A percentile compares a stretch with the other conserved stretches of the same genome.
Evolutionary conservation across 1,139 yeast species (phyloP).

Genomic region (Citeromyces hawaiiensis): DNA sequence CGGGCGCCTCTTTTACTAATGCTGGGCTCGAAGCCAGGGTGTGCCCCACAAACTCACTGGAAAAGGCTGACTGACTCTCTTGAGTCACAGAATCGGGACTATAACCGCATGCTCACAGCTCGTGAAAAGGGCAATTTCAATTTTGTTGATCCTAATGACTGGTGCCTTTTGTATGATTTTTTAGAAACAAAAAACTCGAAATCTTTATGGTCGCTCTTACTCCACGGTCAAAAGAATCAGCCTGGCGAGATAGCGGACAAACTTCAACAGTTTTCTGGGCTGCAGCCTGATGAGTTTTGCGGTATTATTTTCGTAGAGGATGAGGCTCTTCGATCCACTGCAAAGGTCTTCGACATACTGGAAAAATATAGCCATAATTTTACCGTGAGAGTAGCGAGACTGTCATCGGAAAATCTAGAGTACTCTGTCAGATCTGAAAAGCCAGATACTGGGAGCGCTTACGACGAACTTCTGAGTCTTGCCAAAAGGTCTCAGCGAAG

Average conservation of each 20-base stretch:
- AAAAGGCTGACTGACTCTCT: neutral
- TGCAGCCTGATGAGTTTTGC: neutral
- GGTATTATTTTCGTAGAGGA: neutral
- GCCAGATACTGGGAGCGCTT: neutral
- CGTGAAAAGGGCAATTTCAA: neutral
- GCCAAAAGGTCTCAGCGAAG: constrained; percentile 1
- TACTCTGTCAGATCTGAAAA: neutral
- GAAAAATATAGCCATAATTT: neutral
- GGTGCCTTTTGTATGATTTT: neutral
- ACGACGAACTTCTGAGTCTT: neutral
- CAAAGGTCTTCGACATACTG: neutral
- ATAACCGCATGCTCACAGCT: neutral
- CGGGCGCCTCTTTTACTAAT: neutral
- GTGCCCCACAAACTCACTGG: neutral
- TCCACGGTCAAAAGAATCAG: neutral
- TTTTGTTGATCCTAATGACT: neutral
- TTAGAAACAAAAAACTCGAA: neutral
- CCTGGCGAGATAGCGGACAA: neutral
- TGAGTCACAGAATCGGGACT: neutral
- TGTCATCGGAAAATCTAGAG: neutral
- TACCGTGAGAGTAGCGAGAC: neutral
- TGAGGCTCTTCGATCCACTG: neutral
- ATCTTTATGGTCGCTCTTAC: neutral
- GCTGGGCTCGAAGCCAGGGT: neutral
- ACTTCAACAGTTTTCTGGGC: neutral